phyloP scores from a whole-genome alignment of 177 flowering plant genomes.

The Vitis hybrid region DNA sequence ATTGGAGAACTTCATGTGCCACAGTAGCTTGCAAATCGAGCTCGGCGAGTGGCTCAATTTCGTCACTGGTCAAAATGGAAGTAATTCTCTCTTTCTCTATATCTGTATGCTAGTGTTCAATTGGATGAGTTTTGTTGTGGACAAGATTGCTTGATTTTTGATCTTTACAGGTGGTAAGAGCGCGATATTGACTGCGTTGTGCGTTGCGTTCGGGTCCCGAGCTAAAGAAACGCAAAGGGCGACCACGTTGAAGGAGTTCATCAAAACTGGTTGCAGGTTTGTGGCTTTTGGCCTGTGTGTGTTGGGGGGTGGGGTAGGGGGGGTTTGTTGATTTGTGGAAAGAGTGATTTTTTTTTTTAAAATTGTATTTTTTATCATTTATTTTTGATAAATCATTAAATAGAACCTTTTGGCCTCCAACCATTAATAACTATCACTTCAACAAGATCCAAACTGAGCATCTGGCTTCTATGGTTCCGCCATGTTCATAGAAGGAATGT shows the following conservation, averaged over 20 bases:
- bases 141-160: background rate
- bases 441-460: too few relatives aligned
- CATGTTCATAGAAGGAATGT: too few relatives aligned
- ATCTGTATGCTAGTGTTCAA: background rate
- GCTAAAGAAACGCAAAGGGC: conserved; percentile 87
- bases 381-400: background rate
- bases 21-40: conserved; percentile 61
- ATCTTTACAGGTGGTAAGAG: conserved; percentile 78
- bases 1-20: conserved; percentile 94
- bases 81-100: conserved; percentile 29
- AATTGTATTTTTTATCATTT: background rate
- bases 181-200: conserved; percentile 83
- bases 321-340: too few relatives aligned
- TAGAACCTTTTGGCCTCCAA: too few relatives aligned
- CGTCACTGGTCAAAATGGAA: conserved; percentile 95
- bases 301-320: background rate
- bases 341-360: background rate
- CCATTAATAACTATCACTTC: too few relatives aligned
- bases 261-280: conserved; percentile 91
- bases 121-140: background rate
- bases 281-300: background rate
- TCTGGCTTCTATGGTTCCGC: too few relatives aligned
- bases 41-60: conserved; percentile 77
- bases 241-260: conserved; percentile 76
- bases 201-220: conserved; percentile 82